These are phyloP conservation scores for Penicillium robsamsonii DNA, from an alignment of 495 filamentous ascomycete genomes.

Conservation along the genomic window DNA sequence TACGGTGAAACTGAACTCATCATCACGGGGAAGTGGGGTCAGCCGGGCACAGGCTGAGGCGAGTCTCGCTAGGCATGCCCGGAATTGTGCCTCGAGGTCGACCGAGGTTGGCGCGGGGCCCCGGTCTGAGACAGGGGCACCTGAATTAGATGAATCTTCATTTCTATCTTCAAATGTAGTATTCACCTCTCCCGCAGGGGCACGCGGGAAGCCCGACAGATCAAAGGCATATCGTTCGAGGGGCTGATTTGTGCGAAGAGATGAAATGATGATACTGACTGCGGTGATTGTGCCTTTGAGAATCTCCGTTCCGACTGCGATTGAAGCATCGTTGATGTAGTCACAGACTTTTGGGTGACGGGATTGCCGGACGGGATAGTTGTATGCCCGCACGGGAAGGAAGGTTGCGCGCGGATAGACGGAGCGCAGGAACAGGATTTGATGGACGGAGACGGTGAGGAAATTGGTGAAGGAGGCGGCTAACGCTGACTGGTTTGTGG, in stretches of 20 bases:
- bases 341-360: constrained; percentile 87
- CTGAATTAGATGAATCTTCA: constrained; percentile 44
- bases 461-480: constrained; percentile 61
- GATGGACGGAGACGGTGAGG: constrained; percentile 86
- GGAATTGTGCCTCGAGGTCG: constrained; percentile 73
- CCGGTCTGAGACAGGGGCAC: constrained; percentile 35
- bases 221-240: constrained; percentile 89
- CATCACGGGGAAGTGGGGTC: constrained; percentile 61
- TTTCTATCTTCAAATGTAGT: constrained; percentile 52
- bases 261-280: constrained; percentile 75
- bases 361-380: constrained; percentile 83
- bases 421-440: constrained; percentile 81
- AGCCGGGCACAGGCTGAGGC: constrained; percentile 58
- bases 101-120: constrained; percentile 39
- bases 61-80: constrained; percentile 53
- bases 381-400: constrained; percentile 78
- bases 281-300: constrained; percentile 65
- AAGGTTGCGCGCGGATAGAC: constrained; percentile 84
- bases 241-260: constrained; percentile 48
- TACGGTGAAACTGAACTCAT: constrained; percentile 78
- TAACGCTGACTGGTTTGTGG: constrained; percentile 47
- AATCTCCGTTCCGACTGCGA: constrained; percentile 72
- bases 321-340: constrained; percentile 84
- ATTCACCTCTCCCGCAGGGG: constrained; percentile 50
- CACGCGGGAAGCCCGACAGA: constrained; percentile 68